Evolutionary conservation across 257 asterid genomes (phyloP).

Genomic region (Solanum bulbocastanum): DNA sequence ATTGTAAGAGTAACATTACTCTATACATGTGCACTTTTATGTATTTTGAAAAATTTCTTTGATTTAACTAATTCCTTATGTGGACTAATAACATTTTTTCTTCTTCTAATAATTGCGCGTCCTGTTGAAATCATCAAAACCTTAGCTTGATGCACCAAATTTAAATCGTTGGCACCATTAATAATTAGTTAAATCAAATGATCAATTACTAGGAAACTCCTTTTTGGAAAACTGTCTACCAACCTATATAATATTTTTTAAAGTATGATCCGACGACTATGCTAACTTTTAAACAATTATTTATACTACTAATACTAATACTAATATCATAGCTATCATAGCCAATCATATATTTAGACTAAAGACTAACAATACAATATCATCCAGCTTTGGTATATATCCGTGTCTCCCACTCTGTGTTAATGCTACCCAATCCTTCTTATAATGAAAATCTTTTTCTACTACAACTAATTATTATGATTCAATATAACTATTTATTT

Average conservation of each 20-base stretch:
- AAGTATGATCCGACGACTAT: not conserved
- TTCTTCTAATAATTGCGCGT: not conserved
- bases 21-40: not conserved
- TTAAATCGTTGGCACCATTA: not conserved
- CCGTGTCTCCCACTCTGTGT: conserved; percentile 11
- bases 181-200: not conserved
- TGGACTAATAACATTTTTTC: not conserved
- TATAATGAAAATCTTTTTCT: not conserved
- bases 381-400: not conserved
- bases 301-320: not conserved
- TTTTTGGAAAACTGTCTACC: not conserved
- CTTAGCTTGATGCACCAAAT: not conserved
- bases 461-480: not conserved
- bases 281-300: not conserved
- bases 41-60: no score
- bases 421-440: not conserved
- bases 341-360: not conserved
- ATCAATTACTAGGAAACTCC: not conserved
- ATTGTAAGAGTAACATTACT: no score
- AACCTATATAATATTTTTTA: not conserved
- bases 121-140: not conserved
- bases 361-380: not conserved
- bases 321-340: not conserved
- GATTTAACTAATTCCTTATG: not conserved
- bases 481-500: not conserved